Percentiles rank a stretch among this genome's conserved stretches.
phyloP scores from a whole-genome alignment of 2,329 filamentous ascomycete species.

The Trichophyton rubrum region DNA sequence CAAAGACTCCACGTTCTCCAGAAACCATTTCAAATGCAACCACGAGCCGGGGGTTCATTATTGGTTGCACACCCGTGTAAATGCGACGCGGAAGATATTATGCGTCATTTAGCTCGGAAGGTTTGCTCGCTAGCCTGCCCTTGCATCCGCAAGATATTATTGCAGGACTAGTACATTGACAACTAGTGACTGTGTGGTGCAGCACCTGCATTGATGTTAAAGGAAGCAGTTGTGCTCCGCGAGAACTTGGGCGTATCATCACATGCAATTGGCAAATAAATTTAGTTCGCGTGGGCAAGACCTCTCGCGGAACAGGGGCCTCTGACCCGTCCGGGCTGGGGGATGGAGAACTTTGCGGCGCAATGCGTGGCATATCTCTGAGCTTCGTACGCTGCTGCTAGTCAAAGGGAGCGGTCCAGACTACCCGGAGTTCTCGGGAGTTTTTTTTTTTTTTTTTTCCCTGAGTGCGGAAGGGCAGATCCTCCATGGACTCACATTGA shows the following conservation, averaged over 20 bases:
- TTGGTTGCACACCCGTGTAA: not conserved
- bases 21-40: not conserved
- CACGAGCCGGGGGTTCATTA: not conserved
- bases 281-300: not conserved
- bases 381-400: not conserved
- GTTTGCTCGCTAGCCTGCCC: not conserved
- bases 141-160: slow-evolving; percentile 1
- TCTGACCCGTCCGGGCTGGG: slow-evolving; percentile 1
- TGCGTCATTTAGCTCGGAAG: slow-evolving; percentile 1
- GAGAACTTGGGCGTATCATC: not conserved
- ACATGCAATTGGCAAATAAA: not conserved
- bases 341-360: not conserved
- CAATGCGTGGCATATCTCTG: not conserved
- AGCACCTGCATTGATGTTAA: not conserved
- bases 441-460: not conserved
- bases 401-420: not conserved
- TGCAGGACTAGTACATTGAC: not conserved
- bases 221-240: not conserved
- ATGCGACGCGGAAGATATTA: not conserved
- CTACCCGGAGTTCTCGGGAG: not conserved
- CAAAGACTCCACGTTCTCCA: not conserved
- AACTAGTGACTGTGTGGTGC: not conserved
- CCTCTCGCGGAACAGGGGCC: not conserved
- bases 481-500: not conserved
- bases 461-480: not conserved